A percentile compares a stretch with the other conserved stretches of the same genome.
Evolutionary conservation across 371 early-diverging fungal genomes (phyloP).

Genomic region (Rhizopus delemar): DNA sequence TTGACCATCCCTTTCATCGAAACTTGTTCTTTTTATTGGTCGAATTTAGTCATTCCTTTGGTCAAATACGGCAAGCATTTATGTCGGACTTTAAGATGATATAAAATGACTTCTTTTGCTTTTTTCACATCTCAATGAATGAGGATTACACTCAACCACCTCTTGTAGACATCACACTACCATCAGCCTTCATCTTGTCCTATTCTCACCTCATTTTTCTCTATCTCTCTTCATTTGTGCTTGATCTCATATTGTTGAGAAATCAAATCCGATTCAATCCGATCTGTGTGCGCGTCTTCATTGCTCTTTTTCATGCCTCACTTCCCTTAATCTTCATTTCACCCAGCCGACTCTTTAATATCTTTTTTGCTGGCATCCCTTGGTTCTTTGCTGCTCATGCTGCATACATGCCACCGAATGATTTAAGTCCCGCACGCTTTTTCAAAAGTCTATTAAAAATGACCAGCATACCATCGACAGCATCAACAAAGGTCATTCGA

Average conservation of each 20-base stretch:
- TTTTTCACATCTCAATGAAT: slow-evolving; percentile 9
- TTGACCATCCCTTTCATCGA: too few relatives aligned
- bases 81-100: too few relatives aligned
- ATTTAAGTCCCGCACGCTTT: slow-evolving; percentile 5
- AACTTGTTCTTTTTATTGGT: too few relatives aligned
- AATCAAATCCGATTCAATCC: slow-evolving; percentile 15
- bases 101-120: not conserved
- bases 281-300: slow-evolving; percentile 7
- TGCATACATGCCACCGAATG: slow-evolving; percentile 19
- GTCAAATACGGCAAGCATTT: too few relatives aligned
- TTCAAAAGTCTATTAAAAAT: slow-evolving; percentile 1
- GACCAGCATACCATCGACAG: not conserved
- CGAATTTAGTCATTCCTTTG: too few relatives aligned
- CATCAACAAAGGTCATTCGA: slow-evolving; percentile 5
- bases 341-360: slow-evolving; percentile 9
- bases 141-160: slow-evolving; percentile 19
- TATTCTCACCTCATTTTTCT: slow-evolving; percentile 1
- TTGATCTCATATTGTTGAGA: slow-evolving; percentile 21
- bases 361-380: slow-evolving; percentile 21
- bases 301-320: slow-evolving; percentile 12
- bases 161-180: slow-evolving; percentile 24
- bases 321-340: slow-evolving; percentile 27
- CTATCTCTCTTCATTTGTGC: slow-evolving; percentile 5
- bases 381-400: slow-evolving; percentile 29
- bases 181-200: slow-evolving; percentile 22